A percentile compares a stretch with the other conserved stretches of the same genome.
Conservation (phyloP, 352 stramenopile genomes). For the Aphanomyces astaci region DNA sequence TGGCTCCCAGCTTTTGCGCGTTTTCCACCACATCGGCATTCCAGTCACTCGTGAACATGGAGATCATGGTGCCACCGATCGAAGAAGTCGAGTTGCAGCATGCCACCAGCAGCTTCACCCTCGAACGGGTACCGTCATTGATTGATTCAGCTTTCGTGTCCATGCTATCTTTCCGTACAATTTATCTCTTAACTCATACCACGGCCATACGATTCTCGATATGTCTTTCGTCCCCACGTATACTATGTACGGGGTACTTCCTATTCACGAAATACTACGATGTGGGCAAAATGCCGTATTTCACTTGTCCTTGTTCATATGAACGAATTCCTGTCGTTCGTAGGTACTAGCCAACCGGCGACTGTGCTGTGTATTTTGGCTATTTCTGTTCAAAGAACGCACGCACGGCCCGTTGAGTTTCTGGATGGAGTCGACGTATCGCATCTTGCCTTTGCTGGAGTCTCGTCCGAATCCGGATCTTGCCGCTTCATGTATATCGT, state of each 20-base stretch:
- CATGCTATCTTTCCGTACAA: background rate
- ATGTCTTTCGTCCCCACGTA: too few relatives aligned
- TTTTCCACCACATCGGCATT: slow-evolving; percentile 56
- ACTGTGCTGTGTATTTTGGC: slow-evolving; percentile 80
- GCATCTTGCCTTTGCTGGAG: slow-evolving; percentile 37
- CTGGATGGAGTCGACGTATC: slow-evolving; percentile 76
- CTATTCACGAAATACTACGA: too few relatives aligned
- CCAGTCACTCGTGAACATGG: slow-evolving; percentile 35
- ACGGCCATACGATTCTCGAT: too few relatives aligned
- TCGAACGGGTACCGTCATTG: slow-evolving; percentile 37
- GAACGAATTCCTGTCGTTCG: too few relatives aligned
- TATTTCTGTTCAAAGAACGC: slow-evolving; percentile 81
- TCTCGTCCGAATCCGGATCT: too few relatives aligned
- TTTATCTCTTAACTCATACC: too few relatives aligned
- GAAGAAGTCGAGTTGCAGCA: slow-evolving; percentile 23
- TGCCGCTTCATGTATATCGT: too few relatives aligned
- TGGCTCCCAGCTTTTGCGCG: slow-evolving; percentile 61
- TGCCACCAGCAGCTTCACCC: slow-evolving; percentile 33
- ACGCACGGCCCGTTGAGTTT: slow-evolving; percentile 71
- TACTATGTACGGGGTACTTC: too few relatives aligned
- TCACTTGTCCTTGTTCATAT: too few relatives aligned
- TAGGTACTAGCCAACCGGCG: slow-evolving; percentile 55
- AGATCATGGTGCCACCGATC: slow-evolving; percentile 19
- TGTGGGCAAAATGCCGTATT: too few relatives aligned
- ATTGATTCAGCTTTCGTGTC: too few relatives aligned